Conservation (phyloP, 2,329 filamentous ascomycete genomes). For the Fusarium musae region DNA sequence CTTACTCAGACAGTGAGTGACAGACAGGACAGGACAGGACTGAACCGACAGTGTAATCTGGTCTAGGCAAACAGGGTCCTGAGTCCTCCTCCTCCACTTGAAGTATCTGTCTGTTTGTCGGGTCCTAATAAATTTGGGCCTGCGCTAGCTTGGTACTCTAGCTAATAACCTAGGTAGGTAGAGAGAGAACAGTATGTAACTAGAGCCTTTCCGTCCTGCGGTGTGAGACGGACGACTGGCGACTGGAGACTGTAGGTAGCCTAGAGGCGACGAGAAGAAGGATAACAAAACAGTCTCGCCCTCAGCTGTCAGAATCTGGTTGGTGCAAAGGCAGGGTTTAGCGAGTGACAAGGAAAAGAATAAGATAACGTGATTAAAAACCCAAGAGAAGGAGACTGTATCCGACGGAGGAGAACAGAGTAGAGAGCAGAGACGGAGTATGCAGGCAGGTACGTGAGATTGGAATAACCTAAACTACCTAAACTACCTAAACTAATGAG, state of each 20-base stretch:
- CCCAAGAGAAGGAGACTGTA: neutral
- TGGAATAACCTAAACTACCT: neutral
- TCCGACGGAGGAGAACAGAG: neutral
- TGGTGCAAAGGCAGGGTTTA: constrained; percentile 29
- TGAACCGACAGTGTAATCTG: neutral
- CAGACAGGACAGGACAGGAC: neutral
- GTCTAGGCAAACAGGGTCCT: constrained; percentile 5
- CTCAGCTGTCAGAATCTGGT: constrained; percentile 10
- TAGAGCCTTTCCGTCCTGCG: constrained; percentile 7
- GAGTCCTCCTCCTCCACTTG: constrained; percentile 13
- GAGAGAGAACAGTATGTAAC: neutral
- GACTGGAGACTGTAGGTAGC: neutral
- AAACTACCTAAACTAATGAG: constrained; percentile 24
- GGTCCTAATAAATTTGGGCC: neutral
- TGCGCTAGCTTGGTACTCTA: neutral
- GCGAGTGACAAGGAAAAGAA: constrained; percentile 24
- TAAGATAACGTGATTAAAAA: constrained; percentile 1
- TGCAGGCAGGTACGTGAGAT: constrained; percentile 12
- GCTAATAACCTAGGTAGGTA: neutral
- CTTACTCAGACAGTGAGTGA: constrained; percentile 17
- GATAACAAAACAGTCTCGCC: neutral
- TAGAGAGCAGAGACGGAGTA: neutral
- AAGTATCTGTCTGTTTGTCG: neutral
- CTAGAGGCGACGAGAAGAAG: neutral
- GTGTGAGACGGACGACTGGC: neutral